phyloP scores from a whole-genome alignment of 2,329 filamentous ascomycete genomes.

The Didymella exigua region DNA sequence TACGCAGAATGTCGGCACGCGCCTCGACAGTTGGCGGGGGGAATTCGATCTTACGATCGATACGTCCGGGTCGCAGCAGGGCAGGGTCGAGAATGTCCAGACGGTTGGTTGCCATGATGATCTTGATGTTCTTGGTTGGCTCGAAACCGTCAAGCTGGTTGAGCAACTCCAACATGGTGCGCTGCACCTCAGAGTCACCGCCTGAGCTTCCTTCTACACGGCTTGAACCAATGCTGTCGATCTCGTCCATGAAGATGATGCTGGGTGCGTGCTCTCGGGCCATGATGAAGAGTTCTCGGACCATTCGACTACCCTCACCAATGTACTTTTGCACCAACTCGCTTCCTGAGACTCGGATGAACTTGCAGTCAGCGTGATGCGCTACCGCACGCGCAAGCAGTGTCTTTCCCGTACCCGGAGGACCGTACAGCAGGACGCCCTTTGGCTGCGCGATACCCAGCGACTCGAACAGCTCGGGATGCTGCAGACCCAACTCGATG shows the following conservation, averaged over 20 bases:
- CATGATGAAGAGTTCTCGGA: slow-evolving; percentile 99
- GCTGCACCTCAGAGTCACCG: slow-evolving; percentile 96
- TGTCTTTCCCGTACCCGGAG: slow-evolving; percentile 96
- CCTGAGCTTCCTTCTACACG: slow-evolving; percentile 94
- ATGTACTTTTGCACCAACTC: slow-evolving; percentile 99
- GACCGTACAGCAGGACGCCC: slow-evolving; percentile 94
- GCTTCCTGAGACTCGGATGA: slow-evolving; percentile 94
- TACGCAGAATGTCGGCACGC: slow-evolving; percentile 94
- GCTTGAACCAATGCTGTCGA: slow-evolving; percentile 97
- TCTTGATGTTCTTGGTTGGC: slow-evolving; percentile 99
- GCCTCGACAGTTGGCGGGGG: slow-evolving; percentile 95
- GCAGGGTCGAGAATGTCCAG: slow-evolving; percentile 97
- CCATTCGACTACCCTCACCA: slow-evolving; percentile 96
- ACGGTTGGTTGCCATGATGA: slow-evolving; percentile 99
- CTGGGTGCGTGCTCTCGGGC: slow-evolving; percentile 95
- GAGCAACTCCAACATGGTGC: slow-evolving; percentile 96
- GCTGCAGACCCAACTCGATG: slow-evolving; percentile 96
- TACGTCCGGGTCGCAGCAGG: slow-evolving; percentile 90
- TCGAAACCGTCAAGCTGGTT: slow-evolving; percentile 99
- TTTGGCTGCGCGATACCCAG: slow-evolving; percentile 98
- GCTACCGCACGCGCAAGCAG: slow-evolving; percentile 92
- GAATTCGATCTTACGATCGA: slow-evolving; percentile 99
- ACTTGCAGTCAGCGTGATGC: slow-evolving; percentile 98
- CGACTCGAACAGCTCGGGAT: slow-evolving; percentile 98
- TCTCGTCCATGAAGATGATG: slow-evolving; percentile 99